Percentiles rank a stretch among this genome's conserved stretches.
phyloP scores from a whole-genome alignment of 768 basidiomycete genomes.

The Lanmaoa rubissima region DNA sequence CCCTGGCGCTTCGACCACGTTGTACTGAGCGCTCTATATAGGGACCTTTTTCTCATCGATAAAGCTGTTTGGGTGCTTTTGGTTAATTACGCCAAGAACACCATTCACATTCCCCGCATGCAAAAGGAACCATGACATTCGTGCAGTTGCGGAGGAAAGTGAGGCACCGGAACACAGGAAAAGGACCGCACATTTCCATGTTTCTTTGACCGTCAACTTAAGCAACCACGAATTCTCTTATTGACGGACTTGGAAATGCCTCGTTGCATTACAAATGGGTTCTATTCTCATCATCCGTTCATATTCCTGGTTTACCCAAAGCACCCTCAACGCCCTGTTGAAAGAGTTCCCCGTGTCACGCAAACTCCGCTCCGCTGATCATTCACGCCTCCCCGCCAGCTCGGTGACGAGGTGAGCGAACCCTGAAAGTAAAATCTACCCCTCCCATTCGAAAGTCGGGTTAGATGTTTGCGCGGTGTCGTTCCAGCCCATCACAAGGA shows the following conservation, averaged over 20 bases:
- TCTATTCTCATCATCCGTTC: neutral
- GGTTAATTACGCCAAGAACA: constrained; percentile 3
- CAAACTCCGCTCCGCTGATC: constrained; percentile 14
- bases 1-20: constrained; percentile 9
- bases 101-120: neutral
- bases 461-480: neutral
- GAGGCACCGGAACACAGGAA: neutral
- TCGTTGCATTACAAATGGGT: constrained; percentile 17
- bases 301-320: neutral
- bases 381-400: constrained; percentile 5
- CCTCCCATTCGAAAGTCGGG: constrained; percentile 10
- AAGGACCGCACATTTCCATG: constrained; percentile 7
- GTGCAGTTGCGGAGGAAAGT: neutral
- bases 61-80: constrained; percentile 9
- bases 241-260: constrained; percentile 3
- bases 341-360: neutral
- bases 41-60: constrained; percentile 20
- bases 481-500: neutral
- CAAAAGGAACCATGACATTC: neutral
- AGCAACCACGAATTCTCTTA: neutral
- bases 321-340: neutral
- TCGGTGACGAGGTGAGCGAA: constrained; percentile 2
- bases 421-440: neutral
- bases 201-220: constrained; percentile 2
- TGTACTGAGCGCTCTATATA: constrained; percentile 3